Evolutionary conservation across 805 yeast genomes (phyloP).

Genomic region (Kuraishia piskuri): DNA sequence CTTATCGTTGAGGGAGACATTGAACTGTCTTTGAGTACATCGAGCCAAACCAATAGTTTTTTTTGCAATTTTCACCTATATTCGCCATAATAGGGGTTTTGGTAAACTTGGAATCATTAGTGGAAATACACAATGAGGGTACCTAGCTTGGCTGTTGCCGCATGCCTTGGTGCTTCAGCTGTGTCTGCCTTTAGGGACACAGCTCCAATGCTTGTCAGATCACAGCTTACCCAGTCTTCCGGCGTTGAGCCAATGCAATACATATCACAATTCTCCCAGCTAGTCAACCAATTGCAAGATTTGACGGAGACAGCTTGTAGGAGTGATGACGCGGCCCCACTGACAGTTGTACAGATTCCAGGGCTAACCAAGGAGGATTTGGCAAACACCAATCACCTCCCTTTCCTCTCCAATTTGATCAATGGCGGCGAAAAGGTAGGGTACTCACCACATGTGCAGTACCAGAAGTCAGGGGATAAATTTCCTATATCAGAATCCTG

Average conservation of each 20-base stretch:
- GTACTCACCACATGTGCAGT: constrained; percentile 4
- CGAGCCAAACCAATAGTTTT: too few relatives aligned
- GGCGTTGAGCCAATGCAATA: constrained; percentile 7
- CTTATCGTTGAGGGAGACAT: not conserved
- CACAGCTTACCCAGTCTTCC: constrained; percentile 3
- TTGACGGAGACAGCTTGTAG: constrained; percentile 13
- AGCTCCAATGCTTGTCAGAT: constrained; percentile 20
- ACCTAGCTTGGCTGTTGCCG: not conserved
- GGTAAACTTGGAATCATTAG: not conserved
- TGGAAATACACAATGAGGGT: not conserved
- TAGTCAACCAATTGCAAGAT: constrained; percentile 2
- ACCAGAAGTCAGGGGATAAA: not conserved
- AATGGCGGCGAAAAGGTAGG: not conserved
- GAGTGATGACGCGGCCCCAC: constrained; percentile 1
- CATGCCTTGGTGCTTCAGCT: constrained; percentile 1
- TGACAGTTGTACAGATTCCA: constrained; percentile 8
- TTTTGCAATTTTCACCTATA: too few relatives aligned
- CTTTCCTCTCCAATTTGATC: constrained; percentile 3
- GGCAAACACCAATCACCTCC: constrained; percentile 1
- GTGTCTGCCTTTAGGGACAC: constrained; percentile 20
- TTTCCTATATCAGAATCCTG: not conserved
- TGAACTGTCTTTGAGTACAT: not conserved
- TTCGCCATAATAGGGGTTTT: too few relatives aligned
- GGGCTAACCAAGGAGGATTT: constrained; percentile 8
- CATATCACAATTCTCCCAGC: constrained; percentile 8